Percentiles rank a stretch among this genome's conserved stretches.
These are phyloP conservation scores for Fomitopsis palustris DNA, from an alignment of 1,284 basidiomycete species.

Conservation along the genomic window DNA sequence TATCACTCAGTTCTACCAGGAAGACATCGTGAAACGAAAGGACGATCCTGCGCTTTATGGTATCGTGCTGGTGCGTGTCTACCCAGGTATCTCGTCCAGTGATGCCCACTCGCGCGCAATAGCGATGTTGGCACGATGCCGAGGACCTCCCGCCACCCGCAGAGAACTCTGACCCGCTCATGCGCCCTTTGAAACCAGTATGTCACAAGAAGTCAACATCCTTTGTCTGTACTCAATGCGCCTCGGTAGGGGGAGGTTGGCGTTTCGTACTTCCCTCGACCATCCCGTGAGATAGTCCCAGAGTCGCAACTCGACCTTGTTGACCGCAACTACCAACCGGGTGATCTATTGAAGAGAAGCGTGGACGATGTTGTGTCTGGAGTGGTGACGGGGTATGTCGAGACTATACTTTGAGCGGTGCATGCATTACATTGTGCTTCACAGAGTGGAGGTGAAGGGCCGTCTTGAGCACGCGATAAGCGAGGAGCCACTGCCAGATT, in stretches of 20 bases:
- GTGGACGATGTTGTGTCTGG: conserved; percentile 76
- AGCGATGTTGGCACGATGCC: conserved; percentile 83
- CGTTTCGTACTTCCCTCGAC: conserved; percentile 63
- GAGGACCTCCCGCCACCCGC: conserved; percentile 55
- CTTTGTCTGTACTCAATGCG: not conserved
- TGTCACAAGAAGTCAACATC: not conserved
- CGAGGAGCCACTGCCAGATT: conserved; percentile 55
- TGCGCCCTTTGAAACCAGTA: conserved; percentile 62
- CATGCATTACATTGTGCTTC: not conserved
- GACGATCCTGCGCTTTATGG: conserved; percentile 42
- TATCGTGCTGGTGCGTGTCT: conserved; percentile 47
- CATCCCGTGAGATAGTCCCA: conserved; percentile 65
- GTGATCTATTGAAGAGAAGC: conserved; percentile 83
- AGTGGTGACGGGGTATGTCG: conserved; percentile 50
- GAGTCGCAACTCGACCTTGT: conserved; percentile 72
- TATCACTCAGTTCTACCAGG: conserved; percentile 62
- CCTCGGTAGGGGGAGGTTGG: conserved; percentile 73
- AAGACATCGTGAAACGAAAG: conserved; percentile 64
- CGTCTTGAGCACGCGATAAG: conserved; percentile 77
- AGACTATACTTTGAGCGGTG: not conserved
- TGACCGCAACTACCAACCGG: conserved; percentile 77
- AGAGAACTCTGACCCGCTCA: conserved; percentile 59
- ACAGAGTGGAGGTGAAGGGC: conserved; percentile 54
- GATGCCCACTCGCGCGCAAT: not conserved
- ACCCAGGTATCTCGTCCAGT: not conserved